Percentiles rank a stretch among this genome's conserved stretches.
These are phyloP conservation scores for Nicotiana rustica DNA, from an alignment of 305 asterid species.

Conservation along the genomic window DNA sequence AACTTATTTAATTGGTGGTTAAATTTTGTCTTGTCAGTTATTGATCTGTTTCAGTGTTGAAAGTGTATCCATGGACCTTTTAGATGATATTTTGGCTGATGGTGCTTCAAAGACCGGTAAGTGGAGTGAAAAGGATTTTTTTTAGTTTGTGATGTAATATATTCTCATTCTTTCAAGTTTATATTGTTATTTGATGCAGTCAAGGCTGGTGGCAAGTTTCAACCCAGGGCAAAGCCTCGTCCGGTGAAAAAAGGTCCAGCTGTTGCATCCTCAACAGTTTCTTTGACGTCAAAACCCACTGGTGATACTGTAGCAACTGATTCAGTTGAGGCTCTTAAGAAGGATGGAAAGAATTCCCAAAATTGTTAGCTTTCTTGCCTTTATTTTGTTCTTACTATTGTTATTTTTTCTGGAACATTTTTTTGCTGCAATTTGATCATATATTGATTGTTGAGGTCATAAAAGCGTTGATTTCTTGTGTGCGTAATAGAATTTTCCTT, in stretches of 20 bases:
- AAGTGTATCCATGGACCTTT: slow-evolving; percentile 36
- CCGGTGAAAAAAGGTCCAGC: slow-evolving; percentile 46
- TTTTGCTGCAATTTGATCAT: neutral
- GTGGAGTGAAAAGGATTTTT: neutral
- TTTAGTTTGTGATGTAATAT: neutral
- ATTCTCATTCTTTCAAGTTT: neutral
- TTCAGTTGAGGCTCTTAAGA: slow-evolving; percentile 41
- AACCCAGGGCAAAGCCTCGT: slow-evolving; percentile 65
- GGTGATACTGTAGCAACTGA: slow-evolving; percentile 42
- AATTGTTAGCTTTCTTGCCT: slow-evolving; percentile 49
- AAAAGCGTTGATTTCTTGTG: slow-evolving; percentile 1
- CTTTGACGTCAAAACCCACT: slow-evolving; percentile 44
- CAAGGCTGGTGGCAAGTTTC: slow-evolving; percentile 62
- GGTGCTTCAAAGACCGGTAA: slow-evolving; percentile 41
- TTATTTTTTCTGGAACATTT: neutral
- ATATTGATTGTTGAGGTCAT: slow-evolving; percentile 29
- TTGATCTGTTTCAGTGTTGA: slow-evolving; percentile 30
- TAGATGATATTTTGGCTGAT: slow-evolving; percentile 45
- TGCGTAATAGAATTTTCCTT: slow-evolving; percentile 15
- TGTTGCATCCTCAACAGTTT: slow-evolving; percentile 41
- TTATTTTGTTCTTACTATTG: neutral
- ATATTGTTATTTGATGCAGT: slow-evolving; percentile 45
- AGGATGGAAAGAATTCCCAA: slow-evolving; percentile 42
- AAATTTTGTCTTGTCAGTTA: slow-evolving; percentile 1
- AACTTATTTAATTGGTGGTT: slow-evolving; percentile 24